phyloP scores from a whole-genome alignment of 192 early-diverging fungal genomes.

The Phlyctochytrium bullatum region DNA sequence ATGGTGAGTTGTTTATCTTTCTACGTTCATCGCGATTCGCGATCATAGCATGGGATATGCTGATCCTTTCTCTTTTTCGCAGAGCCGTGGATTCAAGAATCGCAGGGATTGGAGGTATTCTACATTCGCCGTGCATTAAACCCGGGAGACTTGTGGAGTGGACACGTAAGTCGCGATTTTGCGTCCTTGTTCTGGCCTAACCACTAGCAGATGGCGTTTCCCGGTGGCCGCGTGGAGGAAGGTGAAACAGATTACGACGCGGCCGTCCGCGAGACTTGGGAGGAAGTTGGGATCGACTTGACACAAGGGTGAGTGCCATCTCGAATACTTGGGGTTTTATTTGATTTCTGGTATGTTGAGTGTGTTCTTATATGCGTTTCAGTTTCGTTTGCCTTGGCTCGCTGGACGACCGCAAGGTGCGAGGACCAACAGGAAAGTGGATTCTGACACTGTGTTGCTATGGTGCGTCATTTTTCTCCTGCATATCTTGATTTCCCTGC shows the following conservation, averaged over 20 bases:
- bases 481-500: too few species aligned
- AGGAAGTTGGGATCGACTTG: constrained; percentile 34
- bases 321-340: background rate
- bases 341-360: background rate
- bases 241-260: constrained; percentile 31
- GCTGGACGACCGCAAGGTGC: constrained; percentile 27
- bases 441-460: constrained; percentile 16
- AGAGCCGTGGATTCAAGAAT: background rate
- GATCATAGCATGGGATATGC: background rate
- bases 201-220: constrained; percentile 30
- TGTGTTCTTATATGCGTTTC: background rate
- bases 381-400: constrained; percentile 26
- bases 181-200: background rate
- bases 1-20: background rate
- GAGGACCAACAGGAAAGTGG: constrained; percentile 12
- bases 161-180: constrained; percentile 18
- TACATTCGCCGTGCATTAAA: constrained; percentile 23
- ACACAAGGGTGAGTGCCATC: background rate
- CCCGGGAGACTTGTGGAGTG: constrained; percentile 28
- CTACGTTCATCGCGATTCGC: background rate
- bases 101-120: constrained; percentile 11
- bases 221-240: constrained; percentile 26
- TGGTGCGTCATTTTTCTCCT: background rate
- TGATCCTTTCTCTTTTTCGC: background rate
- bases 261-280: constrained; percentile 25